Conservation (phyloP, 768 basidiomycete species). For the Imleria badia region DNA sequence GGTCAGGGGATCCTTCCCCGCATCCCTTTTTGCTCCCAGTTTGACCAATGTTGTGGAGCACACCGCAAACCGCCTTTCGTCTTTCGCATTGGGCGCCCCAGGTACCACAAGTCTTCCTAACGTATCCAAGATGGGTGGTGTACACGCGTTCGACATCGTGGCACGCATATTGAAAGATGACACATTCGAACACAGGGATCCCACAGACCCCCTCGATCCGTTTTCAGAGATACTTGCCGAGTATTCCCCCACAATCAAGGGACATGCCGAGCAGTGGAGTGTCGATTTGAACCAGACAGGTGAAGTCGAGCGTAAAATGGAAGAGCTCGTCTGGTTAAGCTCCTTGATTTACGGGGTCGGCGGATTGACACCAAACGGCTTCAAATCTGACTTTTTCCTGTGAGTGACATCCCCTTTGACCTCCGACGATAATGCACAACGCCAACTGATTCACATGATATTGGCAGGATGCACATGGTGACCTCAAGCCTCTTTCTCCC, state of each 20-base stretch:
- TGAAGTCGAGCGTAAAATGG: slow-evolving; percentile 54
- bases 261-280: slow-evolving; percentile 42
- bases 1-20: slow-evolving; percentile 34
- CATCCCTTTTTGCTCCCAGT: slow-evolving; percentile 9
- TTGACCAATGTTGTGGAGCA: too few relatives aligned
- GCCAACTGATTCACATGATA: background rate
- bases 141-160: slow-evolving; percentile 47
- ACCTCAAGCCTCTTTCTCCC: slow-evolving; percentile 30
- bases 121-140: background rate
- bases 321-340: slow-evolving; percentile 59
- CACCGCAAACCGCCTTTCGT: too few relatives aligned
- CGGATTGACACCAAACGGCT: slow-evolving; percentile 54
- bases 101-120: background rate
- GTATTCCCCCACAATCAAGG: background rate
- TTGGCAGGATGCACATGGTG: slow-evolving; percentile 25
- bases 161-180: slow-evolving; percentile 52
- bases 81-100: too few relatives aligned
- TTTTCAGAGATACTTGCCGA: slow-evolving; percentile 13
- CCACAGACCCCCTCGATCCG: slow-evolving; percentile 19
- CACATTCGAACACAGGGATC: slow-evolving; percentile 19
- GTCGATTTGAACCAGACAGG: slow-evolving; percentile 34
- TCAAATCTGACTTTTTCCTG: slow-evolving; percentile 46
- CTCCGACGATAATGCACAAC: background rate
- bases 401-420: slow-evolving; percentile 21
- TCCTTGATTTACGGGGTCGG: slow-evolving; percentile 53